phyloP scores from a whole-genome alignment of 2,329 filamentous ascomycete species.

The Bipolaris cookei region DNA sequence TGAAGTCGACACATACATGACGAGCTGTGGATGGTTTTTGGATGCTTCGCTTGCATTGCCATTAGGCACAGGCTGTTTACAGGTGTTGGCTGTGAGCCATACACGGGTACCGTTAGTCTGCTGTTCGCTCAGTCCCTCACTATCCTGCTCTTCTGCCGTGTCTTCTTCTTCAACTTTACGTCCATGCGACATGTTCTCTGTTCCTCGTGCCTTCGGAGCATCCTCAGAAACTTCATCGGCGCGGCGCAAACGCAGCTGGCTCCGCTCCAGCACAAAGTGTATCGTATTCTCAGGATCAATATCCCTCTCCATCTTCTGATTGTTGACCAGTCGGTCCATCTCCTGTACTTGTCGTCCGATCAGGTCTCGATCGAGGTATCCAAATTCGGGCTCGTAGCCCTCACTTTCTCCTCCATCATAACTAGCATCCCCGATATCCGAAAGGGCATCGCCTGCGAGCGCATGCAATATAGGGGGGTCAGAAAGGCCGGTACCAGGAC shows the following conservation, averaged over 20 bases:
- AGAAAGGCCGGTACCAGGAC: slow-evolving; percentile 17
- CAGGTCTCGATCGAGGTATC: slow-evolving; percentile 66
- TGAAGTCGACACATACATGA: slow-evolving; percentile 76
- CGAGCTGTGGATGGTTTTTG: slow-evolving; percentile 66
- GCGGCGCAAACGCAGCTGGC: slow-evolving; percentile 58
- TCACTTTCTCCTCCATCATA: slow-evolving; percentile 41
- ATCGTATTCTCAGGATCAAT: slow-evolving; percentile 67
- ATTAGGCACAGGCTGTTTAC: slow-evolving; percentile 71
- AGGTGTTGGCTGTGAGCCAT: slow-evolving; percentile 87
- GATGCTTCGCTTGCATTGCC: slow-evolving; percentile 53
- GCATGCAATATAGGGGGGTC: slow-evolving; percentile 24
- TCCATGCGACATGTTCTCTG: slow-evolving; percentile 19
- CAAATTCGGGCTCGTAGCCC: slow-evolving; percentile 67
- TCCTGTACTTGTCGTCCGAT: slow-evolving; percentile 64
- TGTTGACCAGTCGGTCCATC: slow-evolving; percentile 65
- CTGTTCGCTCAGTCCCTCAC: slow-evolving; percentile 25
- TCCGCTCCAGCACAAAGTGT: slow-evolving; percentile 68
- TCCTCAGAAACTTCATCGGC: slow-evolving; percentile 29
- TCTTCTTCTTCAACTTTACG: neutral
- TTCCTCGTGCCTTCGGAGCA: slow-evolving; percentile 32
- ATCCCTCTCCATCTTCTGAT: slow-evolving; percentile 66
- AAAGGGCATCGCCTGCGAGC: slow-evolving; percentile 53
- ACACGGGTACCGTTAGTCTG: slow-evolving; percentile 55
- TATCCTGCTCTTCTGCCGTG: neutral
- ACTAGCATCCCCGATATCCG: slow-evolving; percentile 31